These are phyloP conservation scores for Westerdykella sp. DNA, from an alignment of 2,329 filamentous ascomycete species.

Conservation along the genomic window DNA sequence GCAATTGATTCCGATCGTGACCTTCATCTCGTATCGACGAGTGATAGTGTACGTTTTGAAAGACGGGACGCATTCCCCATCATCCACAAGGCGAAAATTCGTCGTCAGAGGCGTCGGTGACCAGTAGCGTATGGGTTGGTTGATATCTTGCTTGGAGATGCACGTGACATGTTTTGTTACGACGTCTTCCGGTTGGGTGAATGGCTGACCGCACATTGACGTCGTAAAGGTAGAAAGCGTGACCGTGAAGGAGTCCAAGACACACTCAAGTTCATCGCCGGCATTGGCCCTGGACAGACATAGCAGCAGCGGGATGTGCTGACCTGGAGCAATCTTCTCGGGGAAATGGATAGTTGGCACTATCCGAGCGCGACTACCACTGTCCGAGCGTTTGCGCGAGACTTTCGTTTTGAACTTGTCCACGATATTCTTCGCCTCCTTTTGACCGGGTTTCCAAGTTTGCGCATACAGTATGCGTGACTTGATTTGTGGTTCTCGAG, in stretches of 20 bases:
- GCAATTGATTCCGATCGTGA: conserved; percentile 25
- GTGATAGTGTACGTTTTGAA: conserved; percentile 33
- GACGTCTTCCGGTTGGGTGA: conserved; percentile 24
- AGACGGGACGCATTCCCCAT: conserved; percentile 28
- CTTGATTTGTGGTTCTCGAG: conserved; percentile 14
- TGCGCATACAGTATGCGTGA: conserved; percentile 25
- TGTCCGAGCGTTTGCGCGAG: conserved; percentile 12
- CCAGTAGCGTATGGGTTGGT: conserved; percentile 17
- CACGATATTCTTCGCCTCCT: not conserved
- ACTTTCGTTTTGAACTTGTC: conserved; percentile 18
- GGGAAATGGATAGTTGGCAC: conserved; percentile 28
- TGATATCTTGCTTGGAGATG: conserved; percentile 22
- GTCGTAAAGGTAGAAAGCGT: conserved; percentile 30
- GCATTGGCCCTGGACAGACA: conserved; percentile 20
- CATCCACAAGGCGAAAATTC: conserved; percentile 30
- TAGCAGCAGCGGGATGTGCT: conserved; percentile 28
- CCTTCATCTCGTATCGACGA: conserved; percentile 22
- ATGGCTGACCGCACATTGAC: conserved; percentile 21
- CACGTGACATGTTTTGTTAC: conserved; percentile 28
- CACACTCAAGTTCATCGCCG: conserved; percentile 17
- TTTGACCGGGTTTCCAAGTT: conserved; percentile 17
- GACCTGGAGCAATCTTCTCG: conserved; percentile 24
- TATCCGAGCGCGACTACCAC: conserved; percentile 15
- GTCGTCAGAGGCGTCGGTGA: conserved; percentile 16
- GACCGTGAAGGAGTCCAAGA: conserved; percentile 23